Evolutionary conservation across 768 basidiomycete species (phyloP), one percentile per base, ranked within the genome.

Genomic region (Tricholoma flavovirens): DNA sequence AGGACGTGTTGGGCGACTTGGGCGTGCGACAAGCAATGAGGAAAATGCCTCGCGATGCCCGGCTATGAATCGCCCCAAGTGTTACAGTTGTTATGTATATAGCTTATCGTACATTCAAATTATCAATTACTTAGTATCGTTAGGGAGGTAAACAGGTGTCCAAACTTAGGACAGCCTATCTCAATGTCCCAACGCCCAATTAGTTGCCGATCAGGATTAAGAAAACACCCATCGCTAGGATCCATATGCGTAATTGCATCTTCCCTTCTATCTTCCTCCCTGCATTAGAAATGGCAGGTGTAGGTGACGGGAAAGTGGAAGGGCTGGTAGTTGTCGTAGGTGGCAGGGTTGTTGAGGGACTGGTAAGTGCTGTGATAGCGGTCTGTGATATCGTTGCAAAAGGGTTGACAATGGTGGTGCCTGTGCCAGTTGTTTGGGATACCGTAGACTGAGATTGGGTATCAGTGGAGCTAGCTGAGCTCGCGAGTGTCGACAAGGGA

Each of bases 21-120:
- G 88, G 88, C 22, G 87, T 88, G 43, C 76, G 87, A 3, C 87
- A 88, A 61, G 87, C 84, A 1, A 74, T 88, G 60, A 86, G 78
- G 68, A 86, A 80, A 69, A 84, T 89, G 76, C 87, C 87, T 11
- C 60, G 59, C 3, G 62, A 64, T 24, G 69, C 68, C 9, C 64
- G 73, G 19, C 60, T 76, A 38, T 76, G 67, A 55, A 21, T 9
- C 12, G 26, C 3, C n/a, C 8, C 15, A 8, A 17, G 15, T 40
- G 40, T 7, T 38, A 38, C 36, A 38, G n/a, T 38, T 8, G n/a
- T 38, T 8, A 32, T 32, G 7, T 32, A 32, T 8, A 32, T 32
- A 32, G 7, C 30, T 32, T 8, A 8, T 32, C 30, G 30, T 32
- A 32, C 30, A 11, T 55, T 15, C 11, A 6, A 21, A 59, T 22